Percentiles rank a stretch among this genome's conserved stretches.
phyloP scores from a whole-genome alignment of 2,329 filamentous ascomycete species.

The Zymoseptoria crescenta region DNA sequence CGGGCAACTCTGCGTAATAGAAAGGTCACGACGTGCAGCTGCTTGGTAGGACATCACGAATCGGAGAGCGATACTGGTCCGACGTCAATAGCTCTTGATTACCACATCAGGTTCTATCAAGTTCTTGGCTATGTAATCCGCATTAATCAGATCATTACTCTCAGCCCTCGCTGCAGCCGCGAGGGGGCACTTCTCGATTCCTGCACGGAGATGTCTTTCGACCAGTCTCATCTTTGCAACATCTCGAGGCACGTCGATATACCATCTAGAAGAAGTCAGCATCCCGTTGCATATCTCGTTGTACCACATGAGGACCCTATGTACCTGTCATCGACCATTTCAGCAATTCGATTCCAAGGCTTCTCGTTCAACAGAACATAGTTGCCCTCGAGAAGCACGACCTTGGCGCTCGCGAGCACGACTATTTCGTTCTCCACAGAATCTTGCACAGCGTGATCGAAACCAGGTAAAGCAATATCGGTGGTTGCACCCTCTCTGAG shows the following conservation, averaged over 20 bases:
- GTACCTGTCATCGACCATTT: not conserved
- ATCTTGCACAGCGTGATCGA: slow-evolving; percentile 32
- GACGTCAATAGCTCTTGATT: not conserved
- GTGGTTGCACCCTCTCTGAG: slow-evolving; percentile 17
- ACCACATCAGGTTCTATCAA: not conserved
- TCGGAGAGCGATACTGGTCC: not conserved
- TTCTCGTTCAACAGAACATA: not conserved
- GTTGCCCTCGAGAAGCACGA: not conserved
- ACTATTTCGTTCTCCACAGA: slow-evolving; percentile 25
- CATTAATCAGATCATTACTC: slow-evolving; percentile 1
- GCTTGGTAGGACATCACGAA: not conserved
- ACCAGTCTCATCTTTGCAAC: slow-evolving; percentile 1
- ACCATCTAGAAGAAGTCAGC: not conserved
- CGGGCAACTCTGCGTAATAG: too few relatives aligned
- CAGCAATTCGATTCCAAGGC: not conserved
- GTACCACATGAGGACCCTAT: not conserved
- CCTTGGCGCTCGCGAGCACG: slow-evolving; percentile 14
- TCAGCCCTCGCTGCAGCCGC: slow-evolving; percentile 1
- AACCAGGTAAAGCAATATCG: slow-evolving; percentile 25
- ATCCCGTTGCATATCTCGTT: not conserved
- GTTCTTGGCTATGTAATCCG: not conserved
- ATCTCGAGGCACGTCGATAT: not conserved
- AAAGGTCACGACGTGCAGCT: not conserved
- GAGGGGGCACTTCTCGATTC: not conserved
- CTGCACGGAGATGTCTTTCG: slow-evolving; percentile 1